Percentiles rank a stretch among this genome's conserved stretches.
Evolutionary conservation across 495 filamentous ascomycete genomes (phyloP).

Genomic region (Corynascus novoguineensis): DNA sequence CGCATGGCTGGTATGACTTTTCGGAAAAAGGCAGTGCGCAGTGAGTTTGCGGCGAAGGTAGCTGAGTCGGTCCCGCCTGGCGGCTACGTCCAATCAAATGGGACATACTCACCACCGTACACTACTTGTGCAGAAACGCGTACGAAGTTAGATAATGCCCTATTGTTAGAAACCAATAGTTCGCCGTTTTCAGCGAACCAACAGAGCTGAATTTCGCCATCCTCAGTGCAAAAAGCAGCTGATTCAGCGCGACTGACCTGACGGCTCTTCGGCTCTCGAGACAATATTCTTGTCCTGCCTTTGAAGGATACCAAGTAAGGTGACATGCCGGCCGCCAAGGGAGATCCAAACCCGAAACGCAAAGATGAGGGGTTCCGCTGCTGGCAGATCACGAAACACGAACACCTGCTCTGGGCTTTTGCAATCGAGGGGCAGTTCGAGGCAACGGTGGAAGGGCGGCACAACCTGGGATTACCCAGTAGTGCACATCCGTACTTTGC

Average conservation of each 20-base stretch:
- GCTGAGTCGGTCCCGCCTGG: too few species aligned
- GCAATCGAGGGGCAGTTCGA: background rate
- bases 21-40: too few species aligned
- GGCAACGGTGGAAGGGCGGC: conserved; percentile 11
- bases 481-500: too few species aligned
- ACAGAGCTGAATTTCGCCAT: too few species aligned
- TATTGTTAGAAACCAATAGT: conserved; percentile 5
- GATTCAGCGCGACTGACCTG: too few species aligned
- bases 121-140: too few species aligned
- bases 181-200: background rate
- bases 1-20: background rate
- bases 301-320: background rate
- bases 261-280: too few species aligned
- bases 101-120: too few species aligned
- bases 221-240: too few species aligned
- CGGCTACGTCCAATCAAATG: too few species aligned
- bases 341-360: conserved; percentile 17
- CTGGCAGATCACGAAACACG: conserved; percentile 11
- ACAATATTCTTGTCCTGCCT: background rate
- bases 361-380: background rate
- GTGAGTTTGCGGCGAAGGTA: background rate
- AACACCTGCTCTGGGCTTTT: background rate
- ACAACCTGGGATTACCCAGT: conserved; percentile 2
- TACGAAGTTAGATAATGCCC: background rate
- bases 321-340: conserved; percentile 16